These are phyloP conservation scores for Cladosporium sphaerospermum DNA, from an alignment of 2,329 filamentous ascomycete species.

Conservation along the genomic window DNA sequence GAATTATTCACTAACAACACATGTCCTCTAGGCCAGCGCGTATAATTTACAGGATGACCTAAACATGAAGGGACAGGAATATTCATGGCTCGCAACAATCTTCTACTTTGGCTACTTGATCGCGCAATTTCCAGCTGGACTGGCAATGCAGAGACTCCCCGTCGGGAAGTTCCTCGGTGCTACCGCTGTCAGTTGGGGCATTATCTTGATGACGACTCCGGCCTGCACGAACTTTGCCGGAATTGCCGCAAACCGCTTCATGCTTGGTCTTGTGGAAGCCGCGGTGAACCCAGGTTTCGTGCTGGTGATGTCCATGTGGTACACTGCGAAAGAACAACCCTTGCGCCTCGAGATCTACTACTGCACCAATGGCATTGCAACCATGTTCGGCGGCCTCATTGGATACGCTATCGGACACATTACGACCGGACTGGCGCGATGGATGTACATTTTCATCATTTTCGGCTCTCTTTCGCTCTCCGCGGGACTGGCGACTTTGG, in stretches of 20 bases:
- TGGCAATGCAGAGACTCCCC: conserved; percentile 40
- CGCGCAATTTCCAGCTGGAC: conserved; percentile 41
- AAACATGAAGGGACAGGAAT: conserved; percentile 37
- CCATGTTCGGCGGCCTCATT: conserved; percentile 55
- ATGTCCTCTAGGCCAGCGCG: conserved; percentile 29
- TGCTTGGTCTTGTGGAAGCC: conserved; percentile 32
- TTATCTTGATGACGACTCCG: conserved; percentile 37
- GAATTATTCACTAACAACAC: too few relatives aligned
- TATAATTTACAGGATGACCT: conserved; percentile 40
- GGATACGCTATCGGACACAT: conserved; percentile 58
- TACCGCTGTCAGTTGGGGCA: conserved; percentile 38
- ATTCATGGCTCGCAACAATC: conserved; percentile 47
- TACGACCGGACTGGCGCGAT: conserved; percentile 42
- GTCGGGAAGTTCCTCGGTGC: conserved; percentile 40
- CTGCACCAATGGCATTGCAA: conserved; percentile 49
- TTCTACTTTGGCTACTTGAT: conserved; percentile 47
- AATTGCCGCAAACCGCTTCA: conserved; percentile 32
- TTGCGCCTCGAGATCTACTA: conserved; percentile 52
- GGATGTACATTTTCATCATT: conserved; percentile 56
- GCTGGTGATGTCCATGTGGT: conserved; percentile 34
- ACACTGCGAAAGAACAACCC: conserved; percentile 41
- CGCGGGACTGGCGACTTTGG: conserved; percentile 32
- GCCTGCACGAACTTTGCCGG: conserved; percentile 36
- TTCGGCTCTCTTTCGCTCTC: conserved; percentile 38
- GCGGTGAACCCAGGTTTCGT: conserved; percentile 33